Evolutionary conservation across 306 rosid genomes (phyloP).

Genomic region (Elaeagnus macrophylla): DNA sequence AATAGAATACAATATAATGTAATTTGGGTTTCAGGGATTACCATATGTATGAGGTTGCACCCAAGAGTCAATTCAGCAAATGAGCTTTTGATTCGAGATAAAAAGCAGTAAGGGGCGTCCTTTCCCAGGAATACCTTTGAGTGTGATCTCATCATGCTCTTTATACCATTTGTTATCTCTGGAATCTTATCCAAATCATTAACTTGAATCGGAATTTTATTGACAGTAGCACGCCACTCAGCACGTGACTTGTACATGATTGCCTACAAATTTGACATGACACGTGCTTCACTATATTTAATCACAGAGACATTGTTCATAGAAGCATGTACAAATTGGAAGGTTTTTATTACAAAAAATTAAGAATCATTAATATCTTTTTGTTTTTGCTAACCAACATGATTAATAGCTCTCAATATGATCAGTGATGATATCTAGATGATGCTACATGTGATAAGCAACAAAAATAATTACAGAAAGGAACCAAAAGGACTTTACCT

Average conservation of each 20-base stretch:
- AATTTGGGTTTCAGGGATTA: constrained; percentile 16
- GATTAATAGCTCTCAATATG: no score
- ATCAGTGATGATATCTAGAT: no score
- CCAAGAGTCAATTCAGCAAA: constrained; percentile 68
- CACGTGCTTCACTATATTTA: background rate
- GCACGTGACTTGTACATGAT: constrained; percentile 92
- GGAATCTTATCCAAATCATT: constrained; percentile 61
- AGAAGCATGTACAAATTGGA: background rate
- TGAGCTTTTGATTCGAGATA: constrained; percentile 59
- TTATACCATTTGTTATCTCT: constrained; percentile 47
- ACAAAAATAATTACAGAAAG: constrained; percentile 6
- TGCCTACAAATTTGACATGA: constrained; percentile 36
- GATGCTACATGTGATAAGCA: background rate
- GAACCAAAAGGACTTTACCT: constrained; percentile 30
- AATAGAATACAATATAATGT: background rate
- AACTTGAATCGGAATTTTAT: constrained; percentile 57
- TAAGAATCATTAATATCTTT: no score
- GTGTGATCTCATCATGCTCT: constrained; percentile 57
- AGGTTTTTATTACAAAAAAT: background rate
- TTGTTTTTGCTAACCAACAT: no score
- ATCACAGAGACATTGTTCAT: background rate
- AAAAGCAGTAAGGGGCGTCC: constrained; percentile 74
- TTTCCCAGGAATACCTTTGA: constrained; percentile 65
- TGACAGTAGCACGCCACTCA: constrained; percentile 47
- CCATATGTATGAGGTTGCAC: constrained; percentile 80